These are phyloP conservation scores for Talaromyces sp. DNA, from an alignment of 2,329 filamentous ascomycete genomes.

Conservation along the genomic window DNA sequence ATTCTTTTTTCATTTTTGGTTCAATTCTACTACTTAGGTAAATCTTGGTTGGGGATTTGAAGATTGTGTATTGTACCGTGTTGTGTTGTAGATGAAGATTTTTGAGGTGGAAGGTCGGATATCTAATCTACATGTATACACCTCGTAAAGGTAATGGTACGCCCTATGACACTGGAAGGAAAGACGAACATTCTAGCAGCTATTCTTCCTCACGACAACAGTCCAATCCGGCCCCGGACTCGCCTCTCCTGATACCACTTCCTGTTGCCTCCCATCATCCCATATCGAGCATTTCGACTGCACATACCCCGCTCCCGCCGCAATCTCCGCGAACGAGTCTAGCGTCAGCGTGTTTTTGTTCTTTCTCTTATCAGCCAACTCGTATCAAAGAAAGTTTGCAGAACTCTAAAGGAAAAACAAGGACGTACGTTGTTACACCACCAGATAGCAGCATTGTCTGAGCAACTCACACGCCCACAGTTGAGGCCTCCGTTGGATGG, in stretches of 20 bases:
- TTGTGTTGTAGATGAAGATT: background rate
- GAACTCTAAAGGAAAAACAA: background rate
- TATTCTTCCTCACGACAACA: conserved; percentile 8
- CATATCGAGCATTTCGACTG: background rate
- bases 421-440: conserved; percentile 4
- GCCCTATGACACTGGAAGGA: background rate
- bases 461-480: conserved; percentile 2
- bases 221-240: background rate
- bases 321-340: background rate
- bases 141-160: background rate
- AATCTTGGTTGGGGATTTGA: too few relatives aligned
- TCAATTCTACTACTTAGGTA: background rate
- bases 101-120: background rate
- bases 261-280: background rate
- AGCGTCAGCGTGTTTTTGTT: background rate
- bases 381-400: too few relatives aligned
- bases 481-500: background rate
- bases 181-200: background rate
- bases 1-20: background rate
- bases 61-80: too few relatives aligned
- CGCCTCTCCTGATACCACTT: background rate
- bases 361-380: background rate
- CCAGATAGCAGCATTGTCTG: background rate
- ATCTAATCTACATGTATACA: background rate
- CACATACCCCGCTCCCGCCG: background rate